phyloP scores from a whole-genome alignment of 2,329 filamentous ascomycete genomes.

The Trichophyton mentagrophytes region DNA sequence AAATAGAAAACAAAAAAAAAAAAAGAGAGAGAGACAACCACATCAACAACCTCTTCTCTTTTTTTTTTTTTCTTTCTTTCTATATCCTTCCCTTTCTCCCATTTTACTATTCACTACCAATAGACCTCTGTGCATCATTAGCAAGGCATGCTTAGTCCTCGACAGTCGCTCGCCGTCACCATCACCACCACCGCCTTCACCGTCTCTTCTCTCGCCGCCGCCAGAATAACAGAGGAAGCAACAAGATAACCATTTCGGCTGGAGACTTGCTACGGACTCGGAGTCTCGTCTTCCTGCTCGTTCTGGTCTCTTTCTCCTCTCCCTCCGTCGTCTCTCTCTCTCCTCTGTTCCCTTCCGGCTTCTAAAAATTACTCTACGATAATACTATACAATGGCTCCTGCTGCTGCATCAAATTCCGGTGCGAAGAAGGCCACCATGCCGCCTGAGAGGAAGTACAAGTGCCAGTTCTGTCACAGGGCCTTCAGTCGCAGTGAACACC shows the following conservation, averaged over 20 bases:
- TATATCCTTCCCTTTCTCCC: slow-evolving; percentile 8
- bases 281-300: background rate
- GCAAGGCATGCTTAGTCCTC: slow-evolving; percentile 4
- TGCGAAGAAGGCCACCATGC: slow-evolving; percentile 67
- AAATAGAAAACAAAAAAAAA: background rate
- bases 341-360: slow-evolving; percentile 14
- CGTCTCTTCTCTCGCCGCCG: no score
- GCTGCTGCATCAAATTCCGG: slow-evolving; percentile 51
- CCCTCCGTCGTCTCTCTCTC: slow-evolving; percentile 5
- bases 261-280: background rate
- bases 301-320: background rate
- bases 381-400: slow-evolving; percentile 26
- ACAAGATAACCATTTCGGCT: background rate
- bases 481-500: slow-evolving; percentile 93
- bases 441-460: slow-evolving; percentile 97
- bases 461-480: slow-evolving; percentile 97
- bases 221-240: background rate
- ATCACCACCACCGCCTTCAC: background rate
- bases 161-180: background rate
- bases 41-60: background rate
- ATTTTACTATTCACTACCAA: no score
- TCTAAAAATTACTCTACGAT: slow-evolving; percentile 8
- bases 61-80: background rate
- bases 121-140: slow-evolving; percentile 10
- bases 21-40: background rate